Base-by-base conservation (phyloP, 2,329 filamentous ascomycete genomes). In the Ophiostoma quercus region DNA sequence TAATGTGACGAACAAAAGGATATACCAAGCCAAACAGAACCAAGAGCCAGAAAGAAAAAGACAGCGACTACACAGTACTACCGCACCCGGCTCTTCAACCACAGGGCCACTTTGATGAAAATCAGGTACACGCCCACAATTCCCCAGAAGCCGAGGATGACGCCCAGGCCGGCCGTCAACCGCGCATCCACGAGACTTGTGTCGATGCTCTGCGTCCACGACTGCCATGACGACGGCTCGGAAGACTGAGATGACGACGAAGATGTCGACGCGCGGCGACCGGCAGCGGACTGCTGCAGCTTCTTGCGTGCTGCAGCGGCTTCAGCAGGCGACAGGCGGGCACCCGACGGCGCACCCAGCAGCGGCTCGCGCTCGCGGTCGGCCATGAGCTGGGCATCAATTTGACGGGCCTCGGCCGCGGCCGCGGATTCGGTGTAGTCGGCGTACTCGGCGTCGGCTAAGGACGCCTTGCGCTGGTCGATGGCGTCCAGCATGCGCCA, bases 401-500 rank as follows among this genome's bases (percentile, higher is more conserved):
- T 66, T 19, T 29, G n/a, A 14, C 65, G n/a, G n/a, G 11, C n/a
- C 65, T 66, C 65, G 37, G 37, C 65, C 4, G 74, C 32, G 14
- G 73, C 74, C 1, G 51, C 63, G 7, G n/a, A 19, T n/a, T 29
- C 62, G 25, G 29, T 62, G 69, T 71, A 62, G 73, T 66, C 29
- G 73, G 72, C 72, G 66, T 66, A 41, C 39, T 16, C 63, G 34
- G 63, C 63, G 11, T 66, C 63, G 1, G 63, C 63, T n/a, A 74
- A 71, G 69, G 80, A 80, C 34, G 73, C 76, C 66, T 79, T 78
- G 29, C 84, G 78, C 65, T 84, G 80, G 19, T 82, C 79, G 67
- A 86, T 84, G n/a, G 79, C 80, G 67, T 85, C 82, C 2, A 83
- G 79, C 79, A 91, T 85, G 70, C 85, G 84, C 83, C 86, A 87